Percentiles rank a stretch among this genome's conserved stretches.
Conservation (phyloP, 2,329 filamentous ascomycete species). For the Laburnicola sp. region DNA sequence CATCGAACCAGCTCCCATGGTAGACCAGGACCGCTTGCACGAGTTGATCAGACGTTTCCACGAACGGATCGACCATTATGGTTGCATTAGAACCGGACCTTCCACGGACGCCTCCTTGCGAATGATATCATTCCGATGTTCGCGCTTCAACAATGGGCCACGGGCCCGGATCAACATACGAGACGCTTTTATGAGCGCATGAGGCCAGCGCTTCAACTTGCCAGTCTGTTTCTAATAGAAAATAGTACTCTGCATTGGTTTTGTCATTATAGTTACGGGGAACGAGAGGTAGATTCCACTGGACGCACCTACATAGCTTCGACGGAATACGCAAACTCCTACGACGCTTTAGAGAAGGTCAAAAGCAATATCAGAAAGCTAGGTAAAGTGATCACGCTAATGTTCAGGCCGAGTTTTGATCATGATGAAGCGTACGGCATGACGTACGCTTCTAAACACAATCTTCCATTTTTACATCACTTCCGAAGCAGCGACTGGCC, state of each 20-base stretch:
- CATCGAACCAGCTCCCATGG: not conserved
- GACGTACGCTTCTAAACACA: not conserved
- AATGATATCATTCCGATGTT: conserved; percentile 25
- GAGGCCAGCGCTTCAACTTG: conserved; percentile 18
- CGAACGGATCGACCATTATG: not conserved
- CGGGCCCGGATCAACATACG: conserved; percentile 18
- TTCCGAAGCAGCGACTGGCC: conserved; percentile 13
- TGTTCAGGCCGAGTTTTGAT: conserved; percentile 16
- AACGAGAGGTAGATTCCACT: not conserved
- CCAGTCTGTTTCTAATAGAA: conserved; percentile 19
- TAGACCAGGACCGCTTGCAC: not conserved
- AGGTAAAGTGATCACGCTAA: conserved; percentile 13
- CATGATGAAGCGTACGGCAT: conserved; percentile 7
- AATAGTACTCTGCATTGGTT: conserved; percentile 23
- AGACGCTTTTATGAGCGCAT: conserved; percentile 6
- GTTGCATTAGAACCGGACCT: not conserved
- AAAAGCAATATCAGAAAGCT: conserved; percentile 14
- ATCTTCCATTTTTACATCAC: conserved; percentile 7
- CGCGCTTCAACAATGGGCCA: conserved; percentile 20
- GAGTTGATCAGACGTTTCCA: not conserved
- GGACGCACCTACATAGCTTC: conserved; percentile 10
- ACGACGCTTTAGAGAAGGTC: conserved; percentile 6
- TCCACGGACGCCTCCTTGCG: conserved; percentile 4
- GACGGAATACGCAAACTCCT: conserved; percentile 1
- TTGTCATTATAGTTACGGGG: conserved; percentile 20